A percentile compares a stretch with the other conserved stretches of the same genome.
Conservation (phyloP, 805 yeast genomes). For the Zygoascus biomembranicola region DNA sequence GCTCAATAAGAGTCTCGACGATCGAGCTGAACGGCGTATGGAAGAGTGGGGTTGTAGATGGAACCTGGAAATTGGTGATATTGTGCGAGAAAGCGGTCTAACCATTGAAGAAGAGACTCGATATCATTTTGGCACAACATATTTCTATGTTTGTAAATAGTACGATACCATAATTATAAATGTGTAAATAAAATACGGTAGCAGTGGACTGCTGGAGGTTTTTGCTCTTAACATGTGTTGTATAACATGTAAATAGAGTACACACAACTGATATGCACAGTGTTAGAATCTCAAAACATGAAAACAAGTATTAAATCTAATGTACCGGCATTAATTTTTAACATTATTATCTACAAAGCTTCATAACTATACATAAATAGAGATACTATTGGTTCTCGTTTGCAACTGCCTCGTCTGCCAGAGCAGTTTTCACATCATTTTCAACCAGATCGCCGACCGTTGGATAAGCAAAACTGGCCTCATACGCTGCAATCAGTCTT, state of each 20-base stretch:
- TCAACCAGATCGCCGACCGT: slow-evolving; percentile 64
- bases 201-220: too few relatives aligned
- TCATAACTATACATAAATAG: too few relatives aligned
- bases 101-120: slow-evolving; percentile 74
- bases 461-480: slow-evolving; percentile 74
- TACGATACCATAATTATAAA: neutral
- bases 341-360: too few relatives aligned
- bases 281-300: too few relatives aligned
- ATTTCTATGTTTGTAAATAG: slow-evolving; percentile 21
- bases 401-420: slow-evolving; percentile 65
- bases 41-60: slow-evolving; percentile 96
- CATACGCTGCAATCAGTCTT: slow-evolving; percentile 74
- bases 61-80: slow-evolving; percentile 88
- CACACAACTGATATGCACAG: too few relatives aligned
- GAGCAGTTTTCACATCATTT: slow-evolving; percentile 59
- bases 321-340: neutral
- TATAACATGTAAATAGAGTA: too few relatives aligned
- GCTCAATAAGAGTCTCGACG: slow-evolving; percentile 73
- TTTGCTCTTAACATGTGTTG: too few relatives aligned
- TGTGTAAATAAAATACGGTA: neutral
- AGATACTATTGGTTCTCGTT: neutral
- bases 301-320: neutral
- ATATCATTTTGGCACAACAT: slow-evolving; percentile 87
- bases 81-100: slow-evolving; percentile 75
- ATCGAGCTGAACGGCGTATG: slow-evolving; percentile 73